phyloP scores from a whole-genome alignment of 2,329 filamentous ascomycete genomes.

The Emmonsiellopsis sp. region DNA sequence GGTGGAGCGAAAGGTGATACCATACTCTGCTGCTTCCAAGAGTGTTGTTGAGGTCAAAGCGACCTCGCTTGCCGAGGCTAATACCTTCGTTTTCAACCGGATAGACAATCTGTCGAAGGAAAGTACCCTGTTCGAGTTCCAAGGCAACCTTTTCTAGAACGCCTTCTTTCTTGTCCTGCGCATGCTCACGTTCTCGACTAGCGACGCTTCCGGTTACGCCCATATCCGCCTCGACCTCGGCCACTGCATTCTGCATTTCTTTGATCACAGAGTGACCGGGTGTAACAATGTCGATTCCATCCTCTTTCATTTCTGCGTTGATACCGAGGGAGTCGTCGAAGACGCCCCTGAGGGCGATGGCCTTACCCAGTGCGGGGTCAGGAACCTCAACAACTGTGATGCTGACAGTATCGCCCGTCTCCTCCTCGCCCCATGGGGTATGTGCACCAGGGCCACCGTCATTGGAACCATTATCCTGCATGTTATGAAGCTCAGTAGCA shows the following conservation, averaged over 20 bases:
- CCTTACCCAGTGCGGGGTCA: conserved; percentile 70
- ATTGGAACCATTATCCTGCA: conserved; percentile 56
- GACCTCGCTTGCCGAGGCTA: conserved; percentile 64
- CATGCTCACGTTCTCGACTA: conserved; percentile 64
- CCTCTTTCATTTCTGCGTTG: conserved; percentile 94
- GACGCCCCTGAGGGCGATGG: conserved; percentile 76
- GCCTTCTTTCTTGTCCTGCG: conserved; percentile 71
- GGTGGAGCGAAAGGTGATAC: conserved; percentile 89
- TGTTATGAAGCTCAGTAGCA: conserved; percentile 59
- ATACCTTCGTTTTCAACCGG: conserved; percentile 72
- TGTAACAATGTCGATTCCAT: conserved; percentile 68
- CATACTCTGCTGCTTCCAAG: conserved; percentile 81
- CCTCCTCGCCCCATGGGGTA: conserved; percentile 61
- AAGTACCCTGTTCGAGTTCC: conserved; percentile 73
- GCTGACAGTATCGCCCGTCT: conserved; percentile 73
- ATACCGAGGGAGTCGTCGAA: conserved; percentile 92
- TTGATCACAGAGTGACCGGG: conserved; percentile 74
- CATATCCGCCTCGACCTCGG: conserved; percentile 67
- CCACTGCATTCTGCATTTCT: conserved; percentile 77
- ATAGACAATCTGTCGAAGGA: conserved; percentile 73
- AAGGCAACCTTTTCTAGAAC: conserved; percentile 78
- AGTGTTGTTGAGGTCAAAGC: conserved; percentile 66
- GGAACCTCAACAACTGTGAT: conserved; percentile 85
- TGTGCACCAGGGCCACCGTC: conserved; percentile 52
- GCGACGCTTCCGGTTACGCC: conserved; percentile 61